These are phyloP conservation scores for Xylaria flabelliformis DNA, from an alignment of 495 filamentous ascomycete species.

Conservation along the genomic window DNA sequence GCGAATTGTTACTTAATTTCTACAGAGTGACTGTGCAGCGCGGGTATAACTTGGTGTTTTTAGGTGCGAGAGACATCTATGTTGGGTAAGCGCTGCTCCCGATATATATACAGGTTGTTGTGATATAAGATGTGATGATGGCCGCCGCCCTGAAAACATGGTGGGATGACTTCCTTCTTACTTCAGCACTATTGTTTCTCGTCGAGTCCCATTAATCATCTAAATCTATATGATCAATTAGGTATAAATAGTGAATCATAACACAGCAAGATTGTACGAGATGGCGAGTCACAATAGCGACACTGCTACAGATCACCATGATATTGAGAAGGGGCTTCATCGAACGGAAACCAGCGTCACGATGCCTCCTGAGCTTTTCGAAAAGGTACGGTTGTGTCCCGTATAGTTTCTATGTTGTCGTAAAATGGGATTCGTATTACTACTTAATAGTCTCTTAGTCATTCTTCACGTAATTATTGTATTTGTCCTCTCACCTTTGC, in stretches of 20 bases:
- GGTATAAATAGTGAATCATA: background rate
- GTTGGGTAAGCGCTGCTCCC: background rate
- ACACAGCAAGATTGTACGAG: background rate
- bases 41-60: background rate
- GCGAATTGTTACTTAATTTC: background rate
- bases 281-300: constrained; percentile 29
- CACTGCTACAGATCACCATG: constrained; percentile 26
- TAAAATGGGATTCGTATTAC: background rate
- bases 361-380: constrained; percentile 62
- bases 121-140: constrained; percentile 13
- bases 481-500: background rate
- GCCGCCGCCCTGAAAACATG: background rate
- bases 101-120: background rate
- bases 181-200: background rate
- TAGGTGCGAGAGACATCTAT: background rate
- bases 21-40: constrained; percentile 3
- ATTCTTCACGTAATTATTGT: background rate
- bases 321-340: constrained; percentile 50
- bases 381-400: constrained; percentile 47
- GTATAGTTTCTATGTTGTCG: background rate
- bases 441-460: no score
- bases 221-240: background rate
- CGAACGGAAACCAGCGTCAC: constrained; percentile 48
- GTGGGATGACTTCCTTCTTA: constrained; percentile 2
- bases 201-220: background rate